Evolutionary conservation across 768 basidiomycete species (phyloP).

Genomic region (Panellus pusillus): DNA sequence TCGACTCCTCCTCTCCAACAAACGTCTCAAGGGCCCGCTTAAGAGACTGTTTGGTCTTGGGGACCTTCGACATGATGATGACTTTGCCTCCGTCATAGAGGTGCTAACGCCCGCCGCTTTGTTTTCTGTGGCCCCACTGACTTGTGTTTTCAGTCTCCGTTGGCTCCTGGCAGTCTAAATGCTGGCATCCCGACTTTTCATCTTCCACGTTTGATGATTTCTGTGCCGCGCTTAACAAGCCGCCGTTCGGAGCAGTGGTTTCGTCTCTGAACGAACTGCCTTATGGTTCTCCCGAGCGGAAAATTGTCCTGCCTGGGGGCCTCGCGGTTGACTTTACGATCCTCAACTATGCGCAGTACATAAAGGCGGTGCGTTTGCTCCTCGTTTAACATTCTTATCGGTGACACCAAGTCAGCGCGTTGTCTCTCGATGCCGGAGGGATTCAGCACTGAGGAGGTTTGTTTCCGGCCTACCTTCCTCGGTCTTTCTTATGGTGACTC

Average conservation of each 20-base stretch:
- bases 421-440: slow-evolving; percentile 58
- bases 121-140: background rate
- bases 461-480: slow-evolving; percentile 9
- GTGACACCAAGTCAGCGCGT: slow-evolving; percentile 38
- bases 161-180: slow-evolving; percentile 79
- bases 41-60: slow-evolving; percentile 79
- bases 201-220: slow-evolving; percentile 68
- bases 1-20: slow-evolving; percentile 62
- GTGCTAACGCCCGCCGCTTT: slow-evolving; percentile 35
- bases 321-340: slow-evolving; percentile 58
- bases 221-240: slow-evolving; percentile 55
- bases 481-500: background rate
- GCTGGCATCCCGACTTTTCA: slow-evolving; percentile 79
- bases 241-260: slow-evolving; percentile 32
- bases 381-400: background rate
- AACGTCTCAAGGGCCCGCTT: slow-evolving; percentile 47
- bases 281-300: slow-evolving; percentile 48
- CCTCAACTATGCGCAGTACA: slow-evolving; percentile 74
- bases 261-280: slow-evolving; percentile 38
- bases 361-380: slow-evolving; percentile 55
- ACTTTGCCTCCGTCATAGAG: slow-evolving; percentile 71
- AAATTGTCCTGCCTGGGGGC: slow-evolving; percentile 46
- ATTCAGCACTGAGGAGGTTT: slow-evolving; percentile 49
- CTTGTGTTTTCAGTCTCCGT: slow-evolving; percentile 44
- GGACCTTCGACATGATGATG: slow-evolving; percentile 68